Base-by-base conservation (phyloP, 164 flowering plant genomes). In the Tinospora cordifolia region DNA sequence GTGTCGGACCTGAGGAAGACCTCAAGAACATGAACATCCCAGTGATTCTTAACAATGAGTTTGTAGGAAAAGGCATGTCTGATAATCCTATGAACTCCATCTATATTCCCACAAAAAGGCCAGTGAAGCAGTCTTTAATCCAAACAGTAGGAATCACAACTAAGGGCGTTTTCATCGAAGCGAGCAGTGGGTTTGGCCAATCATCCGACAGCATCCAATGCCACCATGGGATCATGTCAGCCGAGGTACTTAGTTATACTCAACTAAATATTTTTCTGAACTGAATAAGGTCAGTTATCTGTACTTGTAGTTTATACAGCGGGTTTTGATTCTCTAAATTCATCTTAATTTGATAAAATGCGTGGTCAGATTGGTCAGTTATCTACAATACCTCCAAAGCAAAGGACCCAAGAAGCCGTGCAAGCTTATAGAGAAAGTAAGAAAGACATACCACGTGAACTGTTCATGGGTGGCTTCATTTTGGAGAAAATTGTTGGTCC, bases 91-190 rank as follows among this genome's bases (percentile, higher is more conserved):
- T 91, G 84, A 95, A 89, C 80, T 21, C 91, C 0, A 76, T 95
- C 5, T 92, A 85, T 67, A 75, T 90, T 36, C 97, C 98, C 34
- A 71, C 84, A 8, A 84, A 84, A 26, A 63, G 49, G n/a, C 86
- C 84, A 7, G 81, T 87, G 0, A 54, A 76, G 77, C 93, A 89
- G 76, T 89, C 98, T 0, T 79, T 95, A 7, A 95, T 95, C 40
- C 85, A 92, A 75, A 87, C 90, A 12, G 99, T 95, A 0, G 99
- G 98, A 36, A 95, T 95, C 21, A 92, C 99, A 1, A 88, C 85
- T 73, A 57, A 62, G 75, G 99, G 99, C 49, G 90, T 88, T 12
- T 95, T 81, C 75, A 82, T 95, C 67, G 99, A 95, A 78, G 97
- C 93, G 0, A 90, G 97, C 81, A 88, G 90, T 66, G 98, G 98